These are phyloP conservation scores for Chlamydomonas incerta DNA, from an alignment of 139 green algal species.

Conservation along the genomic window DNA sequence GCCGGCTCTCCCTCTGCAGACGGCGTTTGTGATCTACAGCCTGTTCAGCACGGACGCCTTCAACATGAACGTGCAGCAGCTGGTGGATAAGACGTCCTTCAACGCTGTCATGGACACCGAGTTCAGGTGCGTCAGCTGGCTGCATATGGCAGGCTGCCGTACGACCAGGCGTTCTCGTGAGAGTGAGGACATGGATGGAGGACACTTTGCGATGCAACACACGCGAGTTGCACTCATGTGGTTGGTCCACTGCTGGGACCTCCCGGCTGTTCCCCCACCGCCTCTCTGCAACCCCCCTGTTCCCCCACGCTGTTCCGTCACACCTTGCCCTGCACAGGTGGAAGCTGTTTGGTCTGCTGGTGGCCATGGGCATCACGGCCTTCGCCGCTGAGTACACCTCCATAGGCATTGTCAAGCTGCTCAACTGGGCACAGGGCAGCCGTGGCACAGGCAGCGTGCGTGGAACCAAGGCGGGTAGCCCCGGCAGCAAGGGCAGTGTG, in stretches of 20 bases:
- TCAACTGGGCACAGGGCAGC: background rate
- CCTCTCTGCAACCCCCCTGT: background rate
- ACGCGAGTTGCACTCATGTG: background rate
- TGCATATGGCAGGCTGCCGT: no score
- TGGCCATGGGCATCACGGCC: slow-evolving; percentile 39
- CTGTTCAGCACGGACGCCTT: slow-evolving; percentile 61
- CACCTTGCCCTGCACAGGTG: background rate
- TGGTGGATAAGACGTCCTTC: slow-evolving; percentile 45
- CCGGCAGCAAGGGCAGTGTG: no score
- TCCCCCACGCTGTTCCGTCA: background rate
- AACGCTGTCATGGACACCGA: slow-evolving; percentile 14
- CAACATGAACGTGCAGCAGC: slow-evolving; percentile 56
- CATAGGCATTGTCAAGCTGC: background rate
- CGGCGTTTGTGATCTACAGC: slow-evolving; percentile 53
- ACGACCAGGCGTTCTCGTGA: no score
- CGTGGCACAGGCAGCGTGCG: background rate
- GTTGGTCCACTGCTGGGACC: background rate
- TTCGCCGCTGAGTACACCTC: slow-evolving; percentile 37
- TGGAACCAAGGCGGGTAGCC: background rate
- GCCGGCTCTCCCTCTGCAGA: slow-evolving; percentile 13
- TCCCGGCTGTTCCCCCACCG: no score
- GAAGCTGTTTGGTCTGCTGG: slow-evolving; percentile 49
- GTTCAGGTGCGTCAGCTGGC: slow-evolving; percentile 34
- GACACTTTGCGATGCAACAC: no score
- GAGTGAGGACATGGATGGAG: no score